These are phyloP conservation scores for Cenchrus americanus DNA, from an alignment of 176 grass and related monocot genomes.

Conservation along the genomic window DNA sequence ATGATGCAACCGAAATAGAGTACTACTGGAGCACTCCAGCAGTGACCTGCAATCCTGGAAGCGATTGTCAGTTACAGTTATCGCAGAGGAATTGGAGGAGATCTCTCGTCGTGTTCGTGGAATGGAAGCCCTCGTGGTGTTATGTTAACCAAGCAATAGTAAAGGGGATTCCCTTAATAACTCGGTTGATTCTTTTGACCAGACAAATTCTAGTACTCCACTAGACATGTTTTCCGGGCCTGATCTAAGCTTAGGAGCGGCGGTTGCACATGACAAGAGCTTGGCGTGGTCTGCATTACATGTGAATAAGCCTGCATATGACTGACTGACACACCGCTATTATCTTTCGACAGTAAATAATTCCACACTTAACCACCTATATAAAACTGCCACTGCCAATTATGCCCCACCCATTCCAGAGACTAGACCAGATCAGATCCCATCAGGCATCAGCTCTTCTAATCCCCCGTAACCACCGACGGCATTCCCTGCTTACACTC, in stretches of 20 bases:
- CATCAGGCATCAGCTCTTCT: neutral
- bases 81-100: neutral
- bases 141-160: neutral
- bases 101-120: neutral
- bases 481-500: neutral
- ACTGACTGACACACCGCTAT: neutral
- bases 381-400: slow-evolving; percentile 15
- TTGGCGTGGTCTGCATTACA: neutral
- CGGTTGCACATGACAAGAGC: slow-evolving; percentile 25
- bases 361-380: neutral
- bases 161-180: neutral
- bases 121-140: neutral
- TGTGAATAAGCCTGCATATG: slow-evolving; percentile 20
- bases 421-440: neutral
- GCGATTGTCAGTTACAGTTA: neutral
- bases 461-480: neutral
- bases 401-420: neutral
- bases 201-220: neutral
- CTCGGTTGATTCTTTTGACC: slow-evolving; percentile 1
- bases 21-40: too few species aligned
- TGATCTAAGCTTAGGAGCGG: slow-evolving; percentile 14
- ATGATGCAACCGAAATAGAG: too few species aligned
- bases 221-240: neutral
- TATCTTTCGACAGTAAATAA: neutral
- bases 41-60: neutral